Conservation (phyloP, 2,329 filamentous ascomycete genomes). For the Coniochaeta sp. region DNA sequence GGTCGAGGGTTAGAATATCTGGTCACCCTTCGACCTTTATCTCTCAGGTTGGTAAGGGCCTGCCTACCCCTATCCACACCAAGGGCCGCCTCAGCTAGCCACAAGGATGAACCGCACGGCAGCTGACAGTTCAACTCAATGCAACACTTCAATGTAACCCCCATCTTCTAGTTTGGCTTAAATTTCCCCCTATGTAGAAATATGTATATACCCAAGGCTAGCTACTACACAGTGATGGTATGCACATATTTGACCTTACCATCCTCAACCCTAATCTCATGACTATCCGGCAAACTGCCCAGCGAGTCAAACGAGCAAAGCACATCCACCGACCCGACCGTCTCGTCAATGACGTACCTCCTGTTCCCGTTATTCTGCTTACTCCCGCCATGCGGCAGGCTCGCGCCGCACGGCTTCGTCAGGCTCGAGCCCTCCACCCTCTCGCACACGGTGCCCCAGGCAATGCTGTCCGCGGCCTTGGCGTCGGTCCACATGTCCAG, state of each 20-base stretch:
- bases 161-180: too few species aligned
- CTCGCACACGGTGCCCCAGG: conserved; percentile 26
- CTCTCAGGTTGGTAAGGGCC: too few species aligned
- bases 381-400: conserved; percentile 16
- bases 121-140: too few species aligned
- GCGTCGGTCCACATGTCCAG: conserved; percentile 24
- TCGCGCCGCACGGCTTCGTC: conserved; percentile 21
- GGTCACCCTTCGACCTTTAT: too few species aligned
- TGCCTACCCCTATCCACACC: too few species aligned
- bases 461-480: conserved; percentile 17
- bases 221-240: conserved; percentile 8
- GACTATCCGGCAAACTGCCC: conserved; percentile 8
- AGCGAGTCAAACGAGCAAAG: conserved; percentile 3
- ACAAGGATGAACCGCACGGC: too few species aligned
- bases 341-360: conserved; percentile 11
- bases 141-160: too few species aligned
- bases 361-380: conserved; percentile 2
- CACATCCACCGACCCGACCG: conserved; percentile 7
- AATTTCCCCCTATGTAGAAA: too few species aligned
- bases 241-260: conserved; percentile 11
- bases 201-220: too few species aligned
- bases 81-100: too few species aligned
- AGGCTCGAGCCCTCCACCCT: conserved; percentile 21
- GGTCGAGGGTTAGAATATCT: too few species aligned
- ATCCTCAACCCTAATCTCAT: conserved; percentile 9